Evolutionary conservation across 352 stramenopile species (phyloP).

Genomic region (Phytophthora cactorum): DNA sequence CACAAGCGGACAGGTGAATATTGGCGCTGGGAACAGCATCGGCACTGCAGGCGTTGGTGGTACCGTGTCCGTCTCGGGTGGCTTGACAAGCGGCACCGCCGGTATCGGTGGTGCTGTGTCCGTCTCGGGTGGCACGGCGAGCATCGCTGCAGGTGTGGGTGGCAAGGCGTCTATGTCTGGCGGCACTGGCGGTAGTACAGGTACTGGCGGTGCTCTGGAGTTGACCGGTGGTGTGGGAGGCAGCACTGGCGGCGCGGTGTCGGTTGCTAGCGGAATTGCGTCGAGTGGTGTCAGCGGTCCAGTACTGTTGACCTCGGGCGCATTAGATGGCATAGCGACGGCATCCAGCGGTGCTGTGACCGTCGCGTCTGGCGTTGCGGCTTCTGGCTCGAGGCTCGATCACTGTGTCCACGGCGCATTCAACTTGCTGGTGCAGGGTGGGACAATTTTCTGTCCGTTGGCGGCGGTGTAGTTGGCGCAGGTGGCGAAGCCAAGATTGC

Average conservation of each 20-base stretch:
- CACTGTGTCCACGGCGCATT: slow-evolving; percentile 27
- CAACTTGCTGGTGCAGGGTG: slow-evolving; percentile 41
- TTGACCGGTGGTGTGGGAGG: slow-evolving; percentile 26
- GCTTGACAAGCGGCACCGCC: not conserved
- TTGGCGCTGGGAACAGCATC: slow-evolving; percentile 32
- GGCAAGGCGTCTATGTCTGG: slow-evolving; percentile 21
- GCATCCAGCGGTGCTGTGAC: not conserved
- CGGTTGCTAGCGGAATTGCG: slow-evolving; percentile 27
- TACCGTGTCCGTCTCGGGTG: slow-evolving; percentile 3
- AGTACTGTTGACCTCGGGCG: no score
- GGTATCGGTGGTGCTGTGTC: slow-evolving; percentile 33
- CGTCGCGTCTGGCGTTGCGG: slow-evolving; percentile 28
- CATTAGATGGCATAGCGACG: no score
- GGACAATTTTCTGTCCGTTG: slow-evolving; percentile 54
- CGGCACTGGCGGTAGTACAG: slow-evolving; percentile 17
- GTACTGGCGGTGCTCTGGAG: slow-evolving; percentile 14
- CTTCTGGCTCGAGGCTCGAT: slow-evolving; percentile 26
- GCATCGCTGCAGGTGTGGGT: slow-evolving; percentile 22
- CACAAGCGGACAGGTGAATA: not conserved
- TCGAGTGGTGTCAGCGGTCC: slow-evolving; percentile 19
- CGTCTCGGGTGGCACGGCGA: slow-evolving; percentile 24
- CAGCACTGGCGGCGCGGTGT: slow-evolving; percentile 33
- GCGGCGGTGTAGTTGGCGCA: slow-evolving; percentile 39
- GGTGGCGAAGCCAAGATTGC: slow-evolving; percentile 6
- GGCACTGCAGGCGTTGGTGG: slow-evolving; percentile 1